Evolutionary conservation across 1,284 basidiomycete genomes (phyloP), one percentile per base, ranked within the genome.

Genomic region (Serendipita sp.): DNA sequence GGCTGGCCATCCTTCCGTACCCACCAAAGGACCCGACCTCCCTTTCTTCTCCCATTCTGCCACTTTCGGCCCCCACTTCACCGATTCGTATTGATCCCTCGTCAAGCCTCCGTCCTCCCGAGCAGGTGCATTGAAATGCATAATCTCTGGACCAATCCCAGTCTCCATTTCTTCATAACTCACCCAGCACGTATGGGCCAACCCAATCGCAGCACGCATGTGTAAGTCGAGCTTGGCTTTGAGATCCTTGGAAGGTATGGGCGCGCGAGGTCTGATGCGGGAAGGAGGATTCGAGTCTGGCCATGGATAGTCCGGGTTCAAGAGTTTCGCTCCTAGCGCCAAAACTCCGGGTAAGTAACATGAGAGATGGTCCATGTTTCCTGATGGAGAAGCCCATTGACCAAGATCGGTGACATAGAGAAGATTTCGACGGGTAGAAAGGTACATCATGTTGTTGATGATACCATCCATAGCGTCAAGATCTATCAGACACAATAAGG

Each of bases 291-390:
- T 17, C 15, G 34, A 0, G 10, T 34, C 3, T 6, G 15, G 30
- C 49, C 49, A 53, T 53, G 49, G 49, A 26, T 15, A 53, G 12
- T 53, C 49, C 1, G 49, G 49, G 29, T 53, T 10, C 29, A 66
- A 55, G 3, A 34, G 43, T 1, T 43, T 26, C 6, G 61, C 64
- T 50, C 68, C 68, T 0, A 69, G 66, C 0, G 68, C 68, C 13
- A 69, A 64, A 13, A 69, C 62, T 2, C 68, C 68, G 0, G 67
- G 67, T 26, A 68, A 63, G 65, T 68, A 69, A 63, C 68, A 69
- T 15, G 67, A 66, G 29, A 69, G 47, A 50, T 69, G 68, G 44
- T 69, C 68, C 12, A 69, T 62, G n/a, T 67, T 66, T 34, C 65
- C 65, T 3, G 49, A 53, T 10, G 49, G 49, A 15, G 8, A n/a